These are phyloP conservation scores for Cercospora sp. DNA, from an alignment of 2,329 filamentous ascomycete species.

Conservation along the genomic window DNA sequence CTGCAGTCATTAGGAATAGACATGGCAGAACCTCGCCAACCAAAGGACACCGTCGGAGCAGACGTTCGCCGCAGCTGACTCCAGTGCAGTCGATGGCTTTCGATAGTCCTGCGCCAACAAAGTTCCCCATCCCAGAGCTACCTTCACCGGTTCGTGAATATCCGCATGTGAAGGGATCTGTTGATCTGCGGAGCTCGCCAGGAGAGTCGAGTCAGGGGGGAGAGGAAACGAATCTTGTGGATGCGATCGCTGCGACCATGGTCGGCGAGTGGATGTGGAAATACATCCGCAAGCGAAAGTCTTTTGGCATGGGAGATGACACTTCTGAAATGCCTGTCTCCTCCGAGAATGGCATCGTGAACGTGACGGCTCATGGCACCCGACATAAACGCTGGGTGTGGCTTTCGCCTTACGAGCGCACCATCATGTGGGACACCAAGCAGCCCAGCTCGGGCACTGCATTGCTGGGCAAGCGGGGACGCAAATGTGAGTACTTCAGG, in stretches of 20 bases:
- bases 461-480: conserved; percentile 87
- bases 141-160: conserved; percentile 33
- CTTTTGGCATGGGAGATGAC: conserved; percentile 73
- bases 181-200: conserved; percentile 25
- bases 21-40: conserved; percentile 57
- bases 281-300: conserved; percentile 82
- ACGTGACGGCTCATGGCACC: conserved; percentile 64
- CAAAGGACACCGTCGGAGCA: conserved; percentile 40
- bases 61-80: conserved; percentile 38
- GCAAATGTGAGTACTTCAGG: conserved; percentile 72
- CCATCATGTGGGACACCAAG: conserved; percentile 98
- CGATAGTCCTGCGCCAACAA: conserved; percentile 36
- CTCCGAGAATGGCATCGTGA: conserved; percentile 61
- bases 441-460: conserved; percentile 86
- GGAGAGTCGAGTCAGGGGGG: conserved; percentile 22
- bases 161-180: conserved; percentile 28
- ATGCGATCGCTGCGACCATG: conserved; percentile 97
- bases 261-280: conserved; percentile 98
- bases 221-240: conserved; percentile 69
- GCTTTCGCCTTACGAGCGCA: conserved; percentile 93
- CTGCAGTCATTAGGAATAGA: conserved; percentile 64
- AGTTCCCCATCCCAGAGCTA: conserved; percentile 39
- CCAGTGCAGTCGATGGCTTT: conserved; percentile 41
- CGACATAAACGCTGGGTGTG: conserved; percentile 97
- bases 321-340: conserved; percentile 50